Evolutionary conservation across 177 flowering plant species (phyloP).

Genomic region (Telopea speciosissima): DNA sequence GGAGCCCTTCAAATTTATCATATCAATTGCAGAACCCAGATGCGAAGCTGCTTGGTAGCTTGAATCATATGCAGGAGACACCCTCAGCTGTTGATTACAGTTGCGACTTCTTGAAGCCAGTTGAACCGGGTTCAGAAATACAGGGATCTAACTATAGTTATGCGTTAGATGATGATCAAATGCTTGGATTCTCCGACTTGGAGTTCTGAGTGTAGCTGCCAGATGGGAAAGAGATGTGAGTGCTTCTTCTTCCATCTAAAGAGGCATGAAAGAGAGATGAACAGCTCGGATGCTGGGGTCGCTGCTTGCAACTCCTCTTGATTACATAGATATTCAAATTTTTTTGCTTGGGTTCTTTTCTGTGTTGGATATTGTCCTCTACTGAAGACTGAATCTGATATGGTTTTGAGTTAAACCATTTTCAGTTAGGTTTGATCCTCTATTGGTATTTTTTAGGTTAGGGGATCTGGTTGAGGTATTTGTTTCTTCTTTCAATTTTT

Average conservation of each 20-base stretch:
- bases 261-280: too few relatives aligned
- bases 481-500: too few relatives aligned
- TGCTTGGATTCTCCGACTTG: constrained; percentile 4
- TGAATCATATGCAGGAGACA: constrained; percentile 30
- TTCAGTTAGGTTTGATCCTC: too few relatives aligned
- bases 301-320: background rate
- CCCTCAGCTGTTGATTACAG: constrained; percentile 19
- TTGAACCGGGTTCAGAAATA: background rate
- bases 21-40: constrained; percentile 42
- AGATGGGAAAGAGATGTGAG: too few relatives aligned
- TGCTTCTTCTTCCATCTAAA: too few relatives aligned
- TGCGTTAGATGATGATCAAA: constrained; percentile 10
- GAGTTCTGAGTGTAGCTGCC: background rate
- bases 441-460: too few relatives aligned
- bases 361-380: too few relatives aligned
- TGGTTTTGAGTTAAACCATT: too few relatives aligned
- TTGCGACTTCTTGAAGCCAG: constrained; percentile 30
- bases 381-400: too few relatives aligned
- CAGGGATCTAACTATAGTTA: constrained; percentile 10
- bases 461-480: too few relatives aligned
- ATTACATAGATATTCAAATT: too few relatives aligned
- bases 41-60: constrained; percentile 34
- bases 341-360: too few relatives aligned
- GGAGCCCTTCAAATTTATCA: constrained; percentile 17
- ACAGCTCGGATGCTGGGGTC: background rate